phyloP scores from a whole-genome alignment of 306 rosid species.

The Macrotyloma uniflorum region DNA sequence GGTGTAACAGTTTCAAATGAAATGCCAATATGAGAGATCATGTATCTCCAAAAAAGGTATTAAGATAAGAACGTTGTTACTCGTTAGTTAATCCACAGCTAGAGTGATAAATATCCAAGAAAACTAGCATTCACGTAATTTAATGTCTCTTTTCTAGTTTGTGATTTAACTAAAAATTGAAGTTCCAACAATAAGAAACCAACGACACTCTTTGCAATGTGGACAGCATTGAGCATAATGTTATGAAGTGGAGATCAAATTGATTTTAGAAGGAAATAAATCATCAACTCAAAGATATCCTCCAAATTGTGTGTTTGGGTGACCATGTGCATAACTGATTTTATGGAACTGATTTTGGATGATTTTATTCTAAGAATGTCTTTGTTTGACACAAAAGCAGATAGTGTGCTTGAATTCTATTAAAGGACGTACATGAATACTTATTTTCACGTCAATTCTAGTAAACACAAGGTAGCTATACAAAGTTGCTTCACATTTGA shows the following conservation, averaged over 20 bases:
- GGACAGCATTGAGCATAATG: background rate
- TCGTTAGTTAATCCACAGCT: background rate
- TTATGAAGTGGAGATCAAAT: background rate
- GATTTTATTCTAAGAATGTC: background rate
- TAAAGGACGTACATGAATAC: too few relatives aligned
- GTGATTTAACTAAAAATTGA: background rate
- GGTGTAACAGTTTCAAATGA: background rate
- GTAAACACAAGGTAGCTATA: too few relatives aligned
- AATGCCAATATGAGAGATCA: background rate
- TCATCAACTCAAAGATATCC: background rate
- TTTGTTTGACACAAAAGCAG: background rate
- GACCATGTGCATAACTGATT: background rate
- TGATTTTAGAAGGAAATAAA: background rate
- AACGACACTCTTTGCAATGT: background rate
- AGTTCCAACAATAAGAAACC: background rate
- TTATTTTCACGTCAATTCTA: too few relatives aligned
- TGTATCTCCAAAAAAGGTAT: background rate
- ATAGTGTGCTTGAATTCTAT: background rate
- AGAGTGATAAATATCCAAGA: background rate
- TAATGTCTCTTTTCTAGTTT: slow-evolving; percentile 1
- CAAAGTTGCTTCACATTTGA: too few relatives aligned
- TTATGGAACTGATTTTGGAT: background rate
- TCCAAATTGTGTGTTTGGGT: background rate
- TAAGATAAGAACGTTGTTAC: background rate
- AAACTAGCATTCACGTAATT: background rate